These are phyloP conservation scores for Yamadazyma nakazawae DNA, from an alignment of 805 yeast genomes.

Conservation along the genomic window DNA sequence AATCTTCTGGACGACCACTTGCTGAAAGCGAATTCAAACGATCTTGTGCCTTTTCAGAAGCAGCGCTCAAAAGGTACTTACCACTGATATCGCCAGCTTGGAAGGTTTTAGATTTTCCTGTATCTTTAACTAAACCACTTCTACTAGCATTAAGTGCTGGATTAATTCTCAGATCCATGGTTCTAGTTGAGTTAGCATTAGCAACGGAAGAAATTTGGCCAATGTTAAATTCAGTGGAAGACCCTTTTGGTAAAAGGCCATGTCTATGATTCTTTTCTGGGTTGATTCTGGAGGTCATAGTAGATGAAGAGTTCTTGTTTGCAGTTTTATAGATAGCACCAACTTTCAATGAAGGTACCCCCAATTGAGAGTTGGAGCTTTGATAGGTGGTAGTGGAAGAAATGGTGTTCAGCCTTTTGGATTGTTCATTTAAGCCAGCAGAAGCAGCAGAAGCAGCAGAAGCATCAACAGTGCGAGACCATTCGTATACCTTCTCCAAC, in stretches of 20 bases:
- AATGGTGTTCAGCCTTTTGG: slow-evolving; percentile 9
- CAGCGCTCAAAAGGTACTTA: slow-evolving; percentile 46
- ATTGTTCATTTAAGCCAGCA: slow-evolving; percentile 17
- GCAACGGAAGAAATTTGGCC: slow-evolving; percentile 34
- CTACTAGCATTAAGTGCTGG: slow-evolving; percentile 38
- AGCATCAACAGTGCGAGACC: slow-evolving; percentile 47
- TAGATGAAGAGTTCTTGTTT: slow-evolving; percentile 37
- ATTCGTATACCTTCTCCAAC: slow-evolving; percentile 43
- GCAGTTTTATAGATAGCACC: slow-evolving; percentile 32
- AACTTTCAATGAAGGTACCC: slow-evolving; percentile 30
- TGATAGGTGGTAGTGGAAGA: slow-evolving; percentile 18
- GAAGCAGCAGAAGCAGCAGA: slow-evolving; percentile 51
- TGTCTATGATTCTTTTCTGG: slow-evolving; percentile 38
- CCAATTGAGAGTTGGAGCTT: slow-evolving; percentile 21
- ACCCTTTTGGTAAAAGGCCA: slow-evolving; percentile 31
- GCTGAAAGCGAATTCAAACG: slow-evolving; percentile 30
- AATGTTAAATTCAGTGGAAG: slow-evolving; percentile 27
- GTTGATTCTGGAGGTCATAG: slow-evolving; percentile 44
- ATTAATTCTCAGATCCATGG: slow-evolving; percentile 40
- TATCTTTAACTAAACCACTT: slow-evolving; percentile 36
- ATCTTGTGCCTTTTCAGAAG: slow-evolving; percentile 45
- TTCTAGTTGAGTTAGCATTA: slow-evolving; percentile 35
- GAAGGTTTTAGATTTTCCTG: slow-evolving; percentile 28
- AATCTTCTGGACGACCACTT: slow-evolving; percentile 26
- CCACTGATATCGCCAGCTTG: slow-evolving; percentile 45